These are phyloP conservation scores for Ligustrum vulgare DNA, from an alignment of 257 asterid genomes.

Conservation along the genomic window DNA sequence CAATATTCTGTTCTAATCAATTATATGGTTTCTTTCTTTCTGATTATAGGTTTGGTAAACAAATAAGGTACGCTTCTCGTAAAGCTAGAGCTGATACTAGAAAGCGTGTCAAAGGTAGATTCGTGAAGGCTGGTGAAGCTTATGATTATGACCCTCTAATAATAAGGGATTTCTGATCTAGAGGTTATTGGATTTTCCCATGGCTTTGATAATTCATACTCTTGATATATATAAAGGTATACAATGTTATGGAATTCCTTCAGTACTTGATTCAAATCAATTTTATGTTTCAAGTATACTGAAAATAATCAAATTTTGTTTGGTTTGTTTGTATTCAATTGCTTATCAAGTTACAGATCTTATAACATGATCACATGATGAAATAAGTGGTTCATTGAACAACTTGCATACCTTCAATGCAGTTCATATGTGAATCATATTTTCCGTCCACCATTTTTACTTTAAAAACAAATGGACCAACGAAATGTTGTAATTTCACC, in stretches of 20 bases:
- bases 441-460: too few species aligned
- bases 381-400: too few species aligned
- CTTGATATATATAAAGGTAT: slow-evolving; percentile 30
- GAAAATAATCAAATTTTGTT: too few species aligned
- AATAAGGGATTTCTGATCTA: slow-evolving; percentile 34
- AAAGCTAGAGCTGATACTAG: slow-evolving; percentile 93
- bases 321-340: too few species aligned
- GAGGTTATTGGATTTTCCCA: neutral
- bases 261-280: neutral
- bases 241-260: neutral
- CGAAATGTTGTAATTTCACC: too few species aligned
- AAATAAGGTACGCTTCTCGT: slow-evolving; percentile 86
- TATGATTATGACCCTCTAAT: slow-evolving; percentile 51
- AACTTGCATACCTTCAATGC: too few species aligned
- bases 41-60: slow-evolving; percentile 69
- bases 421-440: too few species aligned
- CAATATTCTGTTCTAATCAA: too few species aligned
- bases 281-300: neutral
- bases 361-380: too few species aligned
- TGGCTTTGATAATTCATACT: neutral
- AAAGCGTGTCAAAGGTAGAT: slow-evolving; percentile 87
- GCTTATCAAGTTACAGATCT: too few species aligned
- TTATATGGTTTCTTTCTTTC: neutral
- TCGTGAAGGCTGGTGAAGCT: slow-evolving; percentile 75
- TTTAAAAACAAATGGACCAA: too few species aligned